Evolutionary conservation across 495 filamentous ascomycete species (phyloP), one percentile per base, ranked within the genome.

Genomic region (Podospora appendiculata): DNA sequence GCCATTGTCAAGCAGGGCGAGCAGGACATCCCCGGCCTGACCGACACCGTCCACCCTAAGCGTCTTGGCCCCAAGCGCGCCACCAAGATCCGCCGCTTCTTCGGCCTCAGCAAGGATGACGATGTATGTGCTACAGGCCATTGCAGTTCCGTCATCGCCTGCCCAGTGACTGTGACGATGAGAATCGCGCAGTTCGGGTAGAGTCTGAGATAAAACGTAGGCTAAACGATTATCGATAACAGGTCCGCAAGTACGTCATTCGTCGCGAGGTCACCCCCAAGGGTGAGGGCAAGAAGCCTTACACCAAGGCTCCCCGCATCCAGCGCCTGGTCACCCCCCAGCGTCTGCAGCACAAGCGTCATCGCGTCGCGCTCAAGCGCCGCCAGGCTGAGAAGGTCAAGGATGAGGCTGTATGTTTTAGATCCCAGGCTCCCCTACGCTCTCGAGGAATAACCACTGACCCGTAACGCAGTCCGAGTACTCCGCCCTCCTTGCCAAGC

Each of bases 231-330:
- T 51, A 16, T 48, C 57, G 62, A 59, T 53, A 56, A 63, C 75
- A 92, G 88, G 82, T 90, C 75, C 88, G 88, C 81, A 95, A 96
- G 77, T 98, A 94, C 81, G 93, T 98, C 72, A 96, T 98, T 70
- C 94, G 93, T 67, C 94, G 93, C 72, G 94, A 96, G 71, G 85
- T 98, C 70, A 79, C 86, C 72, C 87, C 88, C 62, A 95, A 96
- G 85, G 83, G 80, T 62, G 92, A 96, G 81, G 90, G 89, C 80
- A 90, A 90, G 84, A 86, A 87, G 78, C 72, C 90, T 57, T 96
- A 97, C 83, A 97, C 92, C 86, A 98, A 98, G 85, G 93, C 93
- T 67, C 92, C 93, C 68, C 89, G 87, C 78, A 98, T 98, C 79
- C 93, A 98, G 82, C 88, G 93, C 70, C 88, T 98, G 64, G 88